phyloP scores from a whole-genome alignment of 495 filamentous ascomycete genomes.

The Tuber indicum region DNA sequence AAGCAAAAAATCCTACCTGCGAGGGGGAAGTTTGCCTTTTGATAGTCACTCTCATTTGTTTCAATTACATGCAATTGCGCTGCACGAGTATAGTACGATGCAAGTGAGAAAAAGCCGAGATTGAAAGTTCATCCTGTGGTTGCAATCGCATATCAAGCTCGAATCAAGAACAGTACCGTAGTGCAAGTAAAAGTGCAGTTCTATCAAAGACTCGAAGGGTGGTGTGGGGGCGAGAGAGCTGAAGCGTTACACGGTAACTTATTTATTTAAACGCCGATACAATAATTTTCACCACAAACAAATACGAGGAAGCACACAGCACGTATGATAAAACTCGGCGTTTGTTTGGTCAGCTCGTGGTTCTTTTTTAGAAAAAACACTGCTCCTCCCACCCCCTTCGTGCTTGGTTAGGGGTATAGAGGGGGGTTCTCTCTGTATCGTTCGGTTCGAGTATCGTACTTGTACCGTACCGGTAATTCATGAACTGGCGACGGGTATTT shows the following conservation, averaged over 20 bases:
- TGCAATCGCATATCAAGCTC: not conserved
- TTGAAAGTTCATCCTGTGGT: not conserved
- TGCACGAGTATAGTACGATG: not conserved
- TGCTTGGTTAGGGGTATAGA: too few relatives aligned
- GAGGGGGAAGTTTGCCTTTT: not conserved
- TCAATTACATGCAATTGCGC: not conserved
- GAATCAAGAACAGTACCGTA: not conserved
- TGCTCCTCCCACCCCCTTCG: too few relatives aligned
- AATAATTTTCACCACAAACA: not conserved
- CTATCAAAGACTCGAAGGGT: not conserved
- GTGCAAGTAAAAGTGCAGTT: not conserved
- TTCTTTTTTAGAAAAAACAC: not conserved
- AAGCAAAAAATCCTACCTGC: not conserved
- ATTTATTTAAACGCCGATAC: not conserved
- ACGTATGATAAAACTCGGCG: not conserved
- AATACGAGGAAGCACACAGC: not conserved
- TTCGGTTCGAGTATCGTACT: too few relatives aligned
- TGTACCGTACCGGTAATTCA: too few relatives aligned
- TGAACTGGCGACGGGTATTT: too few relatives aligned
- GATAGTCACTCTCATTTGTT: not conserved
- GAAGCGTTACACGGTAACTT: not conserved
- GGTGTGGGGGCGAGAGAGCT: not conserved
- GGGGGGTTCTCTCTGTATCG: too few relatives aligned
- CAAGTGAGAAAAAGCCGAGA: not conserved
- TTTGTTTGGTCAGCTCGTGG: not conserved